phyloP scores from a whole-genome alignment of 768 basidiomycete species.

The Lactarius deliciosus region DNA sequence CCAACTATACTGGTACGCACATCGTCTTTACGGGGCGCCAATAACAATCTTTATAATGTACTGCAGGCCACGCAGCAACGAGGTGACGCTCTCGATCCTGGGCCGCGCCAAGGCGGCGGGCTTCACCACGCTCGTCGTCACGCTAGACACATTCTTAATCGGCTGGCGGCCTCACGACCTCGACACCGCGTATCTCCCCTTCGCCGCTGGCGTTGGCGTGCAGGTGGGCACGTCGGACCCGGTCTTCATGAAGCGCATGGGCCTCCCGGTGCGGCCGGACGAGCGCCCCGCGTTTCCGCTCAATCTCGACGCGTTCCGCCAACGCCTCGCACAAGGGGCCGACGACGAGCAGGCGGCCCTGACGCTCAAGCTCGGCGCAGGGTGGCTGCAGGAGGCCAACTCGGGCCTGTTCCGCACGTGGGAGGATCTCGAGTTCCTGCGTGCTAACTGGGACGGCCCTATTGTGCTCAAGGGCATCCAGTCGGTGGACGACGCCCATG shows the following conservation, averaged over 20 bases:
- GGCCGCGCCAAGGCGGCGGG: constrained; percentile 63
- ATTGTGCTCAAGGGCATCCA: constrained; percentile 80
- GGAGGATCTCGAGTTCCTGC: constrained; percentile 68
- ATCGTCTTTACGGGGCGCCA: neutral
- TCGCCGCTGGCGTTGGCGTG: constrained; percentile 60
- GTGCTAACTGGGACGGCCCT: constrained; percentile 75
- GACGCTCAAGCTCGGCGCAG: constrained; percentile 49
- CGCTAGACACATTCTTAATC: constrained; percentile 69
- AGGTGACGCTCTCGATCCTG: constrained; percentile 63
- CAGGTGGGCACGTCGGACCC: constrained; percentile 75
- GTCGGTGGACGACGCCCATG: constrained; percentile 65
- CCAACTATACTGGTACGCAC: constrained; percentile 70
- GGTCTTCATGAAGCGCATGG: constrained; percentile 65
- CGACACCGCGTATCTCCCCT: constrained; percentile 62
- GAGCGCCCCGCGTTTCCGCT: constrained; percentile 57
- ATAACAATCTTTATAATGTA: neutral
- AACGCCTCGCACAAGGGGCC: constrained; percentile 34
- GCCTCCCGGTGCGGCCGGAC: constrained; percentile 45
- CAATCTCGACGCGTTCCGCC: constrained; percentile 48
- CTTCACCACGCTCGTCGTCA: constrained; percentile 73
- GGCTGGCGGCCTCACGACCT: constrained; percentile 82
- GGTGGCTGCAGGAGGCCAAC: constrained; percentile 63
- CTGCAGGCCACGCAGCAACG: constrained; percentile 58
- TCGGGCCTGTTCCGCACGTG: constrained; percentile 65
- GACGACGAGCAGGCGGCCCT: constrained; percentile 50